Evolutionary conservation across 2,329 filamentous ascomycete species (phyloP).

Genomic region (Pseudogymnoascus sp.): DNA sequence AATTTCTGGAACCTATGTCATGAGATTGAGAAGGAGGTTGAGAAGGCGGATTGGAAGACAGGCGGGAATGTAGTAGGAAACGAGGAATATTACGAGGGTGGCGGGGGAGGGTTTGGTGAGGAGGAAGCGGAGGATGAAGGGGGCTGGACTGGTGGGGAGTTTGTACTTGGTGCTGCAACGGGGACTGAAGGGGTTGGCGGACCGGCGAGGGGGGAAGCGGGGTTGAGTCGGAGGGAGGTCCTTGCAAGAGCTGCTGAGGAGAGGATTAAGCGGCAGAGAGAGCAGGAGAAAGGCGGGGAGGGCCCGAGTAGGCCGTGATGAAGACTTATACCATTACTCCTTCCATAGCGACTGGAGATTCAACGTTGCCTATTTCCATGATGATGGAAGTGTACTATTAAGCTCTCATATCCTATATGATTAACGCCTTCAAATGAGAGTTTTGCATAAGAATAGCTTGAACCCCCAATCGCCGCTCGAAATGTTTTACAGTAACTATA

Average conservation of each 20-base stretch:
- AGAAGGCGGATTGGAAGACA: conserved; percentile 67
- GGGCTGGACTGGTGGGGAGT: conserved; percentile 73
- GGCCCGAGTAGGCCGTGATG: not conserved
- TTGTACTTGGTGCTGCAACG: conserved; percentile 56
- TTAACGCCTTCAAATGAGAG: not conserved
- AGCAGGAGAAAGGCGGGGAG: conserved; percentile 18
- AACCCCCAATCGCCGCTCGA: not conserved
- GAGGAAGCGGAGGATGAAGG: conserved; percentile 59
- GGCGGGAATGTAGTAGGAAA: conserved; percentile 57
- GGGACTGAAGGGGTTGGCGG: conserved; percentile 33
- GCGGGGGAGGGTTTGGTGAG: conserved; percentile 35
- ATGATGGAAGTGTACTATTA: not conserved
- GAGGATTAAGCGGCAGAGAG: conserved; percentile 25
- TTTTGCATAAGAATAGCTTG: not conserved
- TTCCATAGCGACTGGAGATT: not conserved
- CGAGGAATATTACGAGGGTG: conserved; percentile 51
- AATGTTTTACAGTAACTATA: not conserved
- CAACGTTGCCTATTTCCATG: no score
- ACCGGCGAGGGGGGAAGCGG: conserved; percentile 48
- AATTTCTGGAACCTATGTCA: conserved; percentile 86
- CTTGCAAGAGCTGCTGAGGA: conserved; percentile 69
- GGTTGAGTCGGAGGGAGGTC: conserved; percentile 64
- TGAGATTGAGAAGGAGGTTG: conserved; percentile 82
- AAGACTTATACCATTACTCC: not conserved
- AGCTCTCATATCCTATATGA: not conserved